Conservation (phyloP, 805 yeast species). For the Cyberlindnera galapagoensis region DNA sequence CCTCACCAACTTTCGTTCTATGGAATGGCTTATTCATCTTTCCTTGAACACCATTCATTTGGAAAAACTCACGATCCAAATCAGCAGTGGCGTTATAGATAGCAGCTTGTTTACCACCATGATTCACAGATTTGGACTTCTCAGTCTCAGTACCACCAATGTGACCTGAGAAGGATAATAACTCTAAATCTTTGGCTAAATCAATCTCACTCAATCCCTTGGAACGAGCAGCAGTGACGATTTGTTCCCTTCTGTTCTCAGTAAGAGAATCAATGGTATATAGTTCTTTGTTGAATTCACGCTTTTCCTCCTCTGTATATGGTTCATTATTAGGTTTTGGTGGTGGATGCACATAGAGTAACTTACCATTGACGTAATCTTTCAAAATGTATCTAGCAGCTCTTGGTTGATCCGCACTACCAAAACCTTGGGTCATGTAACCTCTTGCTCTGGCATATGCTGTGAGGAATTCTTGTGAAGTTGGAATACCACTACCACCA, state of each 20-base stretch:
- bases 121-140: slow-evolving; percentile 47
- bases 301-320: slow-evolving; percentile 43
- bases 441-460: slow-evolving; percentile 98
- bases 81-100: slow-evolving; percentile 73
- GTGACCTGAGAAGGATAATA: slow-evolving; percentile 76
- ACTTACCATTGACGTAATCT: slow-evolving; percentile 91
- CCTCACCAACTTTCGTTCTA: slow-evolving; percentile 30
- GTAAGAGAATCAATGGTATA: slow-evolving; percentile 63
- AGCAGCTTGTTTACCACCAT: slow-evolving; percentile 82
- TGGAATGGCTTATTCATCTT: slow-evolving; percentile 72
- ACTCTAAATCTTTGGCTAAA: slow-evolving; percentile 60
- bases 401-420: slow-evolving; percentile 93
- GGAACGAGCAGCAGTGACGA: slow-evolving; percentile 51
- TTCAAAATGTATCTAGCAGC: slow-evolving; percentile 89
- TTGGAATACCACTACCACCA: slow-evolving; percentile 86
- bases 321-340: slow-evolving; percentile 51
- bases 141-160: slow-evolving; percentile 43
- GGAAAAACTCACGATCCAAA: slow-evolving; percentile 81
- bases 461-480: slow-evolving; percentile 79
- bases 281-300: slow-evolving; percentile 67
- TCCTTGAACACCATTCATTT: slow-evolving; percentile 58
- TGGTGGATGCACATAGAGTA: slow-evolving; percentile 82
- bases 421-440: slow-evolving; percentile 94
- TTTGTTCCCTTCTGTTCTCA: slow-evolving; percentile 67
- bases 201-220: slow-evolving; percentile 54